phyloP scores from a whole-genome alignment of 2,329 filamentous ascomycete species.

The Fonsecaea pedrosoi region DNA sequence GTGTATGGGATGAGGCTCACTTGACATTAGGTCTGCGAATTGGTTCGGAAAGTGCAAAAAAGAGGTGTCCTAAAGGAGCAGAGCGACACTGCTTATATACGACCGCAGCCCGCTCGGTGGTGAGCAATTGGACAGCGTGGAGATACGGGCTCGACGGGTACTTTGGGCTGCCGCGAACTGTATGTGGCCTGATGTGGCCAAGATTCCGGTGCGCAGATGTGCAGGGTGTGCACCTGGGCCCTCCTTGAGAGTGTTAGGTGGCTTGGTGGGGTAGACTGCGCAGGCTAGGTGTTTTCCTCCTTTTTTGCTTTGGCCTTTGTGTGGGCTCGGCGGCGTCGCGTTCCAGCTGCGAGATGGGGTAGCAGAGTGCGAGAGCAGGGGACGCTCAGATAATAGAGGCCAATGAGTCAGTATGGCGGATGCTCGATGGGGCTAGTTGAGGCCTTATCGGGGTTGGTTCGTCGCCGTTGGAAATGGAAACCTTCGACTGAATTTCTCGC shows the following conservation, averaged over 20 bases:
- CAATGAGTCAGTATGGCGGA: conserved; percentile 7
- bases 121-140: conserved; percentile 30
- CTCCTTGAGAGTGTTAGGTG: not conserved
- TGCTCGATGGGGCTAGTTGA: conserved; percentile 14
- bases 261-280: conserved; percentile 4
- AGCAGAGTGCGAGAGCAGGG: not conserved
- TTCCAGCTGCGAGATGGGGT: conserved; percentile 9
- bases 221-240: conserved; percentile 6
- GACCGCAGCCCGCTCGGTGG: conserved; percentile 10
- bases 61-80: conserved; percentile 2
- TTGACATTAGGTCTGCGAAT: conserved; percentile 11
- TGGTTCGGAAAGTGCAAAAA: conserved; percentile 16
- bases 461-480: not conserved
- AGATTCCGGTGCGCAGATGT: conserved; percentile 21
- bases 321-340: conserved; percentile 10
- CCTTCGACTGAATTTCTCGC: not conserved
- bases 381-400: not conserved
- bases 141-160: conserved; percentile 18
- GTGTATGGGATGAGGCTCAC: conserved; percentile 19
- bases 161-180: conserved; percentile 17
- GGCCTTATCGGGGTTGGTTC: conserved; percentile 9
- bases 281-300: not conserved
- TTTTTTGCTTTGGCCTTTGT: conserved; percentile 9
- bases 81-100: conserved; percentile 21
- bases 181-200: conserved; percentile 37